phyloP scores from a whole-genome alignment of 1,284 basidiomycete genomes.

The Sporisorium graminicola region DNA sequence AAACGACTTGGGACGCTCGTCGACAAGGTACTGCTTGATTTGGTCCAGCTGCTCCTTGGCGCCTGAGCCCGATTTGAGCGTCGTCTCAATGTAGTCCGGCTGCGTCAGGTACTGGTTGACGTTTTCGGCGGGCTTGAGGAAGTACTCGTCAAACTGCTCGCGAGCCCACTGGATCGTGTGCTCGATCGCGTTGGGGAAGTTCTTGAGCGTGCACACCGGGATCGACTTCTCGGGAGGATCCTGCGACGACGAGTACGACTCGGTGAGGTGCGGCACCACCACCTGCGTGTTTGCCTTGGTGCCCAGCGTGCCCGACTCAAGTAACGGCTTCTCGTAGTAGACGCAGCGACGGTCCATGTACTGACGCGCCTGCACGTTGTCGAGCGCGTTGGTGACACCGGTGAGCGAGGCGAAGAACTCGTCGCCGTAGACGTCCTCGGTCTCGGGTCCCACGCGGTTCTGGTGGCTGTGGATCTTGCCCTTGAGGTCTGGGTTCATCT shows the following conservation, averaged over 20 bases:
- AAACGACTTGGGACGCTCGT: slow-evolving; percentile 91
- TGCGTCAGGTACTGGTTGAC: slow-evolving; percentile 98
- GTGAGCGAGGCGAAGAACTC: slow-evolving; percentile 86
- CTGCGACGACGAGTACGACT: slow-evolving; percentile 97
- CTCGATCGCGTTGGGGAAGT: slow-evolving; percentile 98
- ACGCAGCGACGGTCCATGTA: slow-evolving; percentile 99
- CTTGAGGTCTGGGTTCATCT: slow-evolving; percentile 94
- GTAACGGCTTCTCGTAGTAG: slow-evolving; percentile 93
- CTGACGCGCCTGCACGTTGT: slow-evolving; percentile 93
- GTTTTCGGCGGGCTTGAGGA: slow-evolving; percentile 92
- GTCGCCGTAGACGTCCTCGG: slow-evolving; percentile 94
- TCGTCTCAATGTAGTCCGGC: slow-evolving; percentile 92
- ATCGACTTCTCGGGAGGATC: slow-evolving; percentile 99
- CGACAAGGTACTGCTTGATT: slow-evolving; percentile 90
- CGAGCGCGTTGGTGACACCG: slow-evolving; percentile 99
- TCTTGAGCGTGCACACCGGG: slow-evolving; percentile 98
- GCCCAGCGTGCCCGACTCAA: slow-evolving; percentile 97
- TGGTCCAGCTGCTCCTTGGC: slow-evolving; percentile 80
- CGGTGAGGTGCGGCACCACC: slow-evolving; percentile 92
- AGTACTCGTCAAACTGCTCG: slow-evolving; percentile 90
- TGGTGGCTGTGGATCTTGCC: slow-evolving; percentile 91
- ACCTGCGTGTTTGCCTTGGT: slow-evolving; percentile 99
- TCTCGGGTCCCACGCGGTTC: slow-evolving; percentile 89
- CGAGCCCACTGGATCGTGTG: slow-evolving; percentile 98
- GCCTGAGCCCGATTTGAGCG: slow-evolving; percentile 77